These are phyloP conservation scores for Xylaria sp. DNA, from an alignment of 2,329 filamentous ascomycete genomes.

Conservation along the genomic window DNA sequence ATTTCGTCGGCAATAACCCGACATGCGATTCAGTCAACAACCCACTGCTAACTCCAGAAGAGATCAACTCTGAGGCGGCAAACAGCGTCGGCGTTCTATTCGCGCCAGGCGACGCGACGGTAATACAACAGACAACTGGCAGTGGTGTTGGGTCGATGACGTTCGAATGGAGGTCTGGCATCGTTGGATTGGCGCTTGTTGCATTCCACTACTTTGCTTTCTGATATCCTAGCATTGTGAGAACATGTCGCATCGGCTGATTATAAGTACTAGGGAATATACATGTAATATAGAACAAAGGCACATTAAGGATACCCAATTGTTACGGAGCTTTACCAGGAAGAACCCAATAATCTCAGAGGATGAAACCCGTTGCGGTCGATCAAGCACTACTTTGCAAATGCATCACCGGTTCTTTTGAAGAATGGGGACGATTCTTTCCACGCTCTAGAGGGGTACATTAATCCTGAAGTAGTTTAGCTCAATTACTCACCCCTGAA, in stretches of 20 bases:
- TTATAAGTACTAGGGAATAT: background rate
- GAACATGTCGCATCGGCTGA: no score
- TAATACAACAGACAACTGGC: slow-evolving; percentile 54
- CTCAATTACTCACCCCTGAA: background rate
- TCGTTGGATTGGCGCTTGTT: slow-evolving; percentile 50
- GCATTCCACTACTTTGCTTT: slow-evolving; percentile 43
- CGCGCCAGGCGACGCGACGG: slow-evolving; percentile 62
- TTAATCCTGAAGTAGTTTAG: background rate
- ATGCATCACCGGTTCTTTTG: background rate
- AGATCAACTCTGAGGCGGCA: slow-evolving; percentile 57
- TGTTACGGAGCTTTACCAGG: background rate
- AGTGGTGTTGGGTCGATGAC: slow-evolving; percentile 48
- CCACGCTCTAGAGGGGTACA: background rate
- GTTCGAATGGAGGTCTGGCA: slow-evolving; percentile 50
- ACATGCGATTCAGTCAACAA: slow-evolving; percentile 65
- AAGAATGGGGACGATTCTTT: no score
- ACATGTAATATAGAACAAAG: background rate
- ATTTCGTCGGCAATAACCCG: slow-evolving; percentile 54
- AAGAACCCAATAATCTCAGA: background rate
- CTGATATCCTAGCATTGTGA: slow-evolving; percentile 22
- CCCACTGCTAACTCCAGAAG: slow-evolving; percentile 59
- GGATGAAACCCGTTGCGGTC: background rate
- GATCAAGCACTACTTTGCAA: background rate
- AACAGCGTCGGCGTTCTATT: slow-evolving; percentile 61
- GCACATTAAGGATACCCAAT: background rate